Evolutionary conservation across 345 rosid species (phyloP), one percentile per base, ranked within the genome.

Genomic region (Aethionema arabicum): DNA sequence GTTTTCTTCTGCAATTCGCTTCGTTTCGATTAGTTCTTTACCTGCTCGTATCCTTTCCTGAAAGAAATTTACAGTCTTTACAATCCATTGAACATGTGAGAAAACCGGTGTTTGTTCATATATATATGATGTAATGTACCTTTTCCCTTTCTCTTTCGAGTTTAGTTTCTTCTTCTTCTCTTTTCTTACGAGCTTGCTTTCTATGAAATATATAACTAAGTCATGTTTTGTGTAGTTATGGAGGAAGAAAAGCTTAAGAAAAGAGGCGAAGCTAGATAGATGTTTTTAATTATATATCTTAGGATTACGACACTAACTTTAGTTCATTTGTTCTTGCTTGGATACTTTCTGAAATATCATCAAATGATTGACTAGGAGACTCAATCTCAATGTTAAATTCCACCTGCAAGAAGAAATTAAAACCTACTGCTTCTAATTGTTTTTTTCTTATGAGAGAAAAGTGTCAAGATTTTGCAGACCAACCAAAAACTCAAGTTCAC

Each of bases 21-120:
- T 80, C 56, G 86, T 76, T 49, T 85, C 79, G 58, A 72, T 68
- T 48, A 83, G 69, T 60, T 79, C 82, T 67, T 84, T 87, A n/a
- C 96, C 83, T 21, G 79, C 84, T 61, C 69, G 79, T 74, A 93
- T 84, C 66, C 90, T 82, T 61, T 84, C 87, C 99, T 90, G 70
- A 43, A 65, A 69, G 33, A 66, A 11, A 45, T 1, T 7, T 11
- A 39, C 1, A 60, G 48, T 16, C 27, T 6, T 66, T 43, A 58
- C 55, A 27, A 3, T 44, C 39, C 27, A 41, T 70, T 2, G 0
- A 21, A 21, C 27, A 21, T 21, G 27, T 21, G 27, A 21, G 27
- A 21, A 21, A 21, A 21, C 27, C 27, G 27, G 27, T 21, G 27
- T 21, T 21, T 21, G 27, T 21, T 21, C 27, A 21, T 21, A 21